These are phyloP conservation scores for Solanum arcanum DNA, from an alignment of 257 asterid genomes.

Conservation along the genomic window DNA sequence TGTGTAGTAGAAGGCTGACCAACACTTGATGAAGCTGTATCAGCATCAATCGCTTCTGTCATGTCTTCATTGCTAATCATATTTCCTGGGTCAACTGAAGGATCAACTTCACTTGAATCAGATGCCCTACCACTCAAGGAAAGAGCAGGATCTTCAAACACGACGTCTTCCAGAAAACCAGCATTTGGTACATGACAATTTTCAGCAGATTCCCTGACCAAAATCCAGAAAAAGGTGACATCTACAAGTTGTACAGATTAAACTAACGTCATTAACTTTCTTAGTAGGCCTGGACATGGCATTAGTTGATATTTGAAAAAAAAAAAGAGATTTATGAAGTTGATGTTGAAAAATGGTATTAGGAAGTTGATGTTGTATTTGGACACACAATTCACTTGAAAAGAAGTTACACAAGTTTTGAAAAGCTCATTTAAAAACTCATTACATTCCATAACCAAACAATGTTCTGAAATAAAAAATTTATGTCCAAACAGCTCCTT, in stretches of 20 bases:
- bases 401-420: not conserved
- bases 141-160: conserved; percentile 73
- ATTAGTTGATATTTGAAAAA: not conserved
- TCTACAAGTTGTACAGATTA: not conserved
- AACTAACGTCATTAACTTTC: not conserved
- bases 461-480: not conserved
- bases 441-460: not conserved
- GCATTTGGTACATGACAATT: conserved; percentile 76
- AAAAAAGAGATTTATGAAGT: not conserved
- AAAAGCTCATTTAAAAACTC: not conserved
- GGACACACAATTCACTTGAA: not conserved
- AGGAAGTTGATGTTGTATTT: not conserved
- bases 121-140: conserved; percentile 30
- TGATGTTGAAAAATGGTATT: not conserved
- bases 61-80: conserved; percentile 18
- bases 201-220: conserved; percentile 70
- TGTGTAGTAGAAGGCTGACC: conserved; percentile 19
- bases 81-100: conserved; percentile 26
- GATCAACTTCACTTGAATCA: conserved; percentile 46
- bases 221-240: conserved; percentile 1
- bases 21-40: conserved; percentile 16
- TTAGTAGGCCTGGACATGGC: not conserved
- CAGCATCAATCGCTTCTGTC: conserved; percentile 18
- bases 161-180: conserved; percentile 79
- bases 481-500: not conserved